Evolutionary conservation across 2,329 filamentous ascomycete genomes (phyloP), one percentile per base, ranked within the genome.

Genomic region (Aspergillus carbonarius): DNA sequence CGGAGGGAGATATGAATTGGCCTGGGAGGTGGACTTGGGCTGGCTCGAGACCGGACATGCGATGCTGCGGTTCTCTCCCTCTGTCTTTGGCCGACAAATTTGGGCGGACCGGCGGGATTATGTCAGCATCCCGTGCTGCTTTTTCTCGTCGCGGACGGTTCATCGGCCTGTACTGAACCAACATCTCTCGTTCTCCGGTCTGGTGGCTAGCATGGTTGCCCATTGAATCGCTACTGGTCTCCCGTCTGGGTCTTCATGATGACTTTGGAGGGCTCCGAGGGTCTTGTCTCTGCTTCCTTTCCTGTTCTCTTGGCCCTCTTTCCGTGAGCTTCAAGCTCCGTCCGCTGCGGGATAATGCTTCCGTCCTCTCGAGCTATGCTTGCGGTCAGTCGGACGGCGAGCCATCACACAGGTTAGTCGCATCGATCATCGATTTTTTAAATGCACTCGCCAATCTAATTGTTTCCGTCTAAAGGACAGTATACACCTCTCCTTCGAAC

Each of bases 301-400:
- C n/a, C 51, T 59, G 25, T 53, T 39, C 32, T 54, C 30, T 49
- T 49, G 39, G 57, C 55, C 50, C 35, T 58, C 12, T 59, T 59
- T 47, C 50, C 56, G 35, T 63, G 60, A 64, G 63, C 55, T 53
- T 30, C 44, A 25, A 48, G 49, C 58, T 49, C 47, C 42, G 57
- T 49, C 62, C 63, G 46, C n/a, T 30, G 57, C 69, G 66, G 63
- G 55, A 75, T 74, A 72, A 74, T 71, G 66, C 68, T 71, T 55
- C 60, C 61, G 59, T 63, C 61, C 47, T 60, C 63, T 27, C 63
- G 57, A 54, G 55, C 57, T 40, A 57, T 60, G 57, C 55, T 60
- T 63, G 57, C 63, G 59, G 63, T 64, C 54, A 62, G 59, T 57
- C 67, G 64, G 46, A 55, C 54, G 20, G 39, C 27, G 10, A 34